phyloP scores from a whole-genome alignment of 768 basidiomycete species.

The Suillus bovinus region DNA sequence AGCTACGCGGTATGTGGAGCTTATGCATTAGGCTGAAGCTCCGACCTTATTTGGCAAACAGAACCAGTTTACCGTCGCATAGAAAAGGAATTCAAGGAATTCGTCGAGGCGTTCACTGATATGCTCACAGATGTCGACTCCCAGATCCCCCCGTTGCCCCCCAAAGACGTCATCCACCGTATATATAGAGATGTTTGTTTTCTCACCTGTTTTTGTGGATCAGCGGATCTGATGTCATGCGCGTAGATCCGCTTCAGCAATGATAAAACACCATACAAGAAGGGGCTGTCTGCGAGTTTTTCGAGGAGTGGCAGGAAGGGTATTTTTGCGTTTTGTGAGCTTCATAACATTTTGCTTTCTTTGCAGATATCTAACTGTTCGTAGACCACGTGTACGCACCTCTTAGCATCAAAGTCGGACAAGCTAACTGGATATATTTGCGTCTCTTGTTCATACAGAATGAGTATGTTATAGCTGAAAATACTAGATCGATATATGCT shows the following conservation, averaged over 20 bases:
- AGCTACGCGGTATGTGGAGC: constrained; percentile 58
- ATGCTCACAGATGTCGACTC: constrained; percentile 69
- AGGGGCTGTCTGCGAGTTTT: constrained; percentile 75
- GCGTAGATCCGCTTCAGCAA: constrained; percentile 83
- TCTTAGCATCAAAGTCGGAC: background rate
- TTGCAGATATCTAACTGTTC: background rate
- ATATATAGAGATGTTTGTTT: constrained; percentile 7
- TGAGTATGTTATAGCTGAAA: background rate
- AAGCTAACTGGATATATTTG: background rate
- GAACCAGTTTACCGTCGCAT: constrained; percentile 45
- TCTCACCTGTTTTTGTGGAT: background rate
- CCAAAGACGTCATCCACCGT: constrained; percentile 83
- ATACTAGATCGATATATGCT: background rate
- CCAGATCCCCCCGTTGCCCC: constrained; percentile 84
- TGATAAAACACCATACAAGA: constrained; percentile 96
- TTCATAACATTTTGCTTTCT: background rate
- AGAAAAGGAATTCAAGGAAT: constrained; percentile 88
- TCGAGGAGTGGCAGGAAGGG: constrained; percentile 91
- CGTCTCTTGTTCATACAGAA: background rate
- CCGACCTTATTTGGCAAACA: constrained; percentile 9
- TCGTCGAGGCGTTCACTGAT: constrained; percentile 71
- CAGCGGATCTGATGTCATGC: background rate
- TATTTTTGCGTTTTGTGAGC: constrained; percentile 82
- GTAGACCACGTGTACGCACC: background rate
- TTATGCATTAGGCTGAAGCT: background rate